A percentile compares a stretch with the other conserved stretches of the same genome.
Evolutionary conservation across 345 rosid genomes (phyloP).

Genomic region (Hypericum perforatum): DNA sequence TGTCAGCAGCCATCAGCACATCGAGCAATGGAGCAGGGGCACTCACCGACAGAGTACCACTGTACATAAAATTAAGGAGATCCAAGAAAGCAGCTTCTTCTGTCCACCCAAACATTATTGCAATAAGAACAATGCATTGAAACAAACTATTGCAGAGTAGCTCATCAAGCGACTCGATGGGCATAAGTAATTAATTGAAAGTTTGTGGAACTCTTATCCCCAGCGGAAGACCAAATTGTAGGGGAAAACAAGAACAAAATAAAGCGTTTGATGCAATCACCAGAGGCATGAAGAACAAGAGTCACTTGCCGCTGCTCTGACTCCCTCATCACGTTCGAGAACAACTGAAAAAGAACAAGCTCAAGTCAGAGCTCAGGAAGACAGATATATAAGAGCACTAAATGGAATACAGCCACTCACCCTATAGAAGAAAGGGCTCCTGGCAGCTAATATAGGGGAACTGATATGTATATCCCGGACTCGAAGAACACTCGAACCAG

Average conservation of each 20-base stretch:
- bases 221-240: not conserved
- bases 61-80: conserved; percentile 69
- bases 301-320: conserved; percentile 60
- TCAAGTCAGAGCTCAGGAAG: not conserved
- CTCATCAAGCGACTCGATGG: no score
- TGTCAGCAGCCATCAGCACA: conserved; percentile 70
- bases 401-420: conserved; percentile 20
- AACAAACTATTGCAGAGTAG: conserved; percentile 1
- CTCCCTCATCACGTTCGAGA: conserved; percentile 76
- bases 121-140: not conserved
- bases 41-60: conserved; percentile 35
- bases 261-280: conserved; percentile 19
- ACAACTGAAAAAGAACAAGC: conserved; percentile 30
- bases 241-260: not conserved
- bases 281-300: conserved; percentile 58
- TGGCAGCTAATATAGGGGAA: conserved; percentile 70
- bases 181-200: not conserved
- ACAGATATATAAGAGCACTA: conserved; percentile 3
- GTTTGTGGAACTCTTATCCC: not conserved
- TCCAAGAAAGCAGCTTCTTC: conserved; percentile 78
- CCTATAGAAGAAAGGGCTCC: conserved; percentile 73
- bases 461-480: conserved; percentile 56
- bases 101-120: conserved; percentile 23
- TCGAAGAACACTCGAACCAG: conserved; percentile 27
- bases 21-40: conserved; percentile 49